These are phyloP conservation scores for Coemansia aciculifera DNA, from an alignment of 192 early-diverging fungal species.

Conservation along the genomic window DNA sequence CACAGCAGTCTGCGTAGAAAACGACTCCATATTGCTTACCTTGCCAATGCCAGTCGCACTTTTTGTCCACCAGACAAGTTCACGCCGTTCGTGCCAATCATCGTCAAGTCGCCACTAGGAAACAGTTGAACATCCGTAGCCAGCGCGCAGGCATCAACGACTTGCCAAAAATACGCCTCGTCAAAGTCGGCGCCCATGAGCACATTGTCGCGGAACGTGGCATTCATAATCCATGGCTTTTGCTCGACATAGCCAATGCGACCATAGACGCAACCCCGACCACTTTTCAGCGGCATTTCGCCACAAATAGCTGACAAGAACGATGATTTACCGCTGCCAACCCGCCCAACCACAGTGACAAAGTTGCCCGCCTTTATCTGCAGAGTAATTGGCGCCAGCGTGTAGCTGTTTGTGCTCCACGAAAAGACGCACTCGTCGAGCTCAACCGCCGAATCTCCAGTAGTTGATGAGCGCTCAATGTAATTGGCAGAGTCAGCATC, in stretches of 20 bases:
- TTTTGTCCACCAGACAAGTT: constrained; percentile 66
- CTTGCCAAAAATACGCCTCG: constrained; percentile 17
- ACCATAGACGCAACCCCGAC: constrained; percentile 68
- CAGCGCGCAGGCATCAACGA: constrained; percentile 37
- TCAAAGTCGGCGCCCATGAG: constrained; percentile 43
- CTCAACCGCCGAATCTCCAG: neutral
- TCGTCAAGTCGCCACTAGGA: constrained; percentile 45
- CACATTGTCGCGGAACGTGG: constrained; percentile 53
- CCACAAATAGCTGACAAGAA: constrained; percentile 69
- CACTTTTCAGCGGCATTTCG: constrained; percentile 77
- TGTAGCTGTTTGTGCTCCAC: constrained; percentile 38
- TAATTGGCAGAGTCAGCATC: neutral
- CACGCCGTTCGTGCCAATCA: constrained; percentile 59
- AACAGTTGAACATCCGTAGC: constrained; percentile 24
- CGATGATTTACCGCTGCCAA: constrained; percentile 75
- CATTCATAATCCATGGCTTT: constrained; percentile 43
- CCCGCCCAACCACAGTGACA: constrained; percentile 79
- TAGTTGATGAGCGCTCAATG: neutral
- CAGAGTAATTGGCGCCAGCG: constrained; percentile 62
- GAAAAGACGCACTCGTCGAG: constrained; percentile 28
- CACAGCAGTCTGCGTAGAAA: neutral
- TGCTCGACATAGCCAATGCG: constrained; percentile 50
- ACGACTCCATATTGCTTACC: constrained; percentile 7
- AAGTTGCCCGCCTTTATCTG: constrained; percentile 65
- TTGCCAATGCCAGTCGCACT: constrained; percentile 63